Evolutionary conservation across 768 basidiomycete species (phyloP).

Genomic region (Phylloporus scabripes): DNA sequence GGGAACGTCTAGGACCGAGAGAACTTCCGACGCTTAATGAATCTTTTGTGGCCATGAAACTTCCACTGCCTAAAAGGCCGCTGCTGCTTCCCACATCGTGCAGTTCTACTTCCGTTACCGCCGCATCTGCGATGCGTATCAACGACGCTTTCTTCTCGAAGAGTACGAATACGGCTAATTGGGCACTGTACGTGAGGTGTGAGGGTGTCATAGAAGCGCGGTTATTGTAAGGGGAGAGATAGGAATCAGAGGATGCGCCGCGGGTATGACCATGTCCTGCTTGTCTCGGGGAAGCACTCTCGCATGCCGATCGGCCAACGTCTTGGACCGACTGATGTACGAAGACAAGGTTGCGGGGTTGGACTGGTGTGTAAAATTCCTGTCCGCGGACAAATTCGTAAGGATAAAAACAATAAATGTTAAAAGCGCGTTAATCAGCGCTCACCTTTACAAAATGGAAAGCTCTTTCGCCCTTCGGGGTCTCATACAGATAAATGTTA

Average conservation of each 20-base stretch:
- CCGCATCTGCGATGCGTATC: slow-evolving; percentile 75
- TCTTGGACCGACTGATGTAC: slow-evolving; percentile 64
- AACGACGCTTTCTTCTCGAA: slow-evolving; percentile 88
- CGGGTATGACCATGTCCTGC: slow-evolving; percentile 36
- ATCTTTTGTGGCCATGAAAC: slow-evolving; percentile 22
- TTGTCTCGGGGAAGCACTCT: slow-evolving; percentile 29
- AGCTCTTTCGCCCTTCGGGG: slow-evolving; percentile 75
- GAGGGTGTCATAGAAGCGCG: slow-evolving; percentile 28
- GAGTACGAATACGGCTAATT: slow-evolving; percentile 73
- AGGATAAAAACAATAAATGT: slow-evolving; percentile 21
- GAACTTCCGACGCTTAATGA: slow-evolving; percentile 20
- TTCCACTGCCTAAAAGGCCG: slow-evolving; percentile 11
- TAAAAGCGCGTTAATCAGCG: background rate
- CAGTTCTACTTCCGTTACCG: slow-evolving; percentile 73
- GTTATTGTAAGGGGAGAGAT: slow-evolving; percentile 26
- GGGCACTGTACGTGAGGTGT: slow-evolving; percentile 53
- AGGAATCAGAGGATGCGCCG: slow-evolving; percentile 37
- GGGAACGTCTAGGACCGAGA: slow-evolving; percentile 32
- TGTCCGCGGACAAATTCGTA: slow-evolving; percentile 24
- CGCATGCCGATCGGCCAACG: slow-evolving; percentile 38
- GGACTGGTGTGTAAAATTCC: slow-evolving; percentile 81
- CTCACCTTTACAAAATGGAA: slow-evolving; percentile 73
- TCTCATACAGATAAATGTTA: slow-evolving; percentile 72
- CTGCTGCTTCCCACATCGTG: slow-evolving; percentile 31
- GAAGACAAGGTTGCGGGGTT: slow-evolving; percentile 62